Base-by-base conservation (phyloP, 768 basidiomycete species). In the Kwoniella pini region DNA sequence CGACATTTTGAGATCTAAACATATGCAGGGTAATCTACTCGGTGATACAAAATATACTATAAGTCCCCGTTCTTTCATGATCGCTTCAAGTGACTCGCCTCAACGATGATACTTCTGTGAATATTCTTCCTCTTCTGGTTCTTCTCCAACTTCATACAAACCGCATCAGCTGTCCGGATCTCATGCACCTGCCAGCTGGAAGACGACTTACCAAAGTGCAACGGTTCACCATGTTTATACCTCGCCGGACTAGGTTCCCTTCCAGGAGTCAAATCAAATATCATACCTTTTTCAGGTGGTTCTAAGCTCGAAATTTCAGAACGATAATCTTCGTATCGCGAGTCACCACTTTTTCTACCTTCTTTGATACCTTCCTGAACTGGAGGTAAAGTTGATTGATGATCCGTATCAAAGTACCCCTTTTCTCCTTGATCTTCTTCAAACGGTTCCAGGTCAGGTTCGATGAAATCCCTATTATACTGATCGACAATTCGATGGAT, bases 201-300 rank as follows among this genome's bases (percentile, higher is more conserved):
- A 21, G 26, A 3, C 4, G 28, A 74, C 72, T 70, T 51, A 76
- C 73, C 71, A 43, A 74, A 75, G 13, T 74, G 62, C 24, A 78
- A 50, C 4, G 77, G 74, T 30, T 70, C 72, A 6, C 77, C 77
- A 62, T 78, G 74, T 27, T 64, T 71, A 42, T 77, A 76, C 40
- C 77, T 64, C 4, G 70, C 71, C 12, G 75, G 77, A 57, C 64
- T 68, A 26, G 77, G 77, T 62, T 76, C 75, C 38, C 77, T 61
- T 5, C 72, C 74, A 33, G 75, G 74, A 10, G 70, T 74, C 43
- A 78, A 42, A 56, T 76, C 72, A 31, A 71, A 75, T 6, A 74
- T 28, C 49, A 57, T 36, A 3, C 55, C 45, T 9, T 57, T 62
- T 22, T 57, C 61, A 19, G 75, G 73, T n/a, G 75, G 68, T 26